Base-by-base conservation (phyloP, 192 early-diverging fungal genomes). In the Linnemannia zychae region DNA sequence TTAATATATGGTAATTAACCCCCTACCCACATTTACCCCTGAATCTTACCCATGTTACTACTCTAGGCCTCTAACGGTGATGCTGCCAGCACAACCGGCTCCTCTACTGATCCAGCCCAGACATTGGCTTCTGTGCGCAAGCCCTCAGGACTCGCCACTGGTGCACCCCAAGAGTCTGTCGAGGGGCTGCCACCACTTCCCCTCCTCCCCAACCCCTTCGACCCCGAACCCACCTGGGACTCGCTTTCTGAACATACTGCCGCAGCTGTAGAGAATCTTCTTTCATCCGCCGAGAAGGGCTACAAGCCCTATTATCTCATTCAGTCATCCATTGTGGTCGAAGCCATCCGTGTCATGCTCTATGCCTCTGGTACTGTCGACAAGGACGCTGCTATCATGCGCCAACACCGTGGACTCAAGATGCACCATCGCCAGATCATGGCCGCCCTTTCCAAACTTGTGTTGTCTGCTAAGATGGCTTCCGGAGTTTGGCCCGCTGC, bases 401-500 rank as follows among this genome's bases (percentile, higher is more conserved):
- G 92, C 67, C 85, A 87, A 40, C 91, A 97, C 84, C 88, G 80
- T 22, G 79, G 87, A 67, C 86, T 99, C 57, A 94, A 91, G 83
- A 83, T 91, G 53, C 83, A 92, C 68, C 96, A 99, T 82, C 91
- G 92, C 16, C 90, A 92, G 44, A 94, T 99, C 52, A 94, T 97
- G 87, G 93, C 93, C 36, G 89, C 94, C 3, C 82, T 98, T 13
- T 96, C 96, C 28, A 97, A 97, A 70, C 88, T 99, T 60, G 91
- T 95, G 15, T 88, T 99, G 28, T 93, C 95, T 22, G 93, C 96
- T 50, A 97, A 96, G 84, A 91, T 94, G 50, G 96, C 95, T 1
- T 89, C 95, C 5, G 94, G 95, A n/a, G 90, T 97, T 33, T 97
- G 97, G 97, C 96, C 97, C 52, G 94, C 96, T 15, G 94, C 95